Conservation (phyloP, 116 monocot genomes). For the Phalaenopsis hybrid region DNA sequence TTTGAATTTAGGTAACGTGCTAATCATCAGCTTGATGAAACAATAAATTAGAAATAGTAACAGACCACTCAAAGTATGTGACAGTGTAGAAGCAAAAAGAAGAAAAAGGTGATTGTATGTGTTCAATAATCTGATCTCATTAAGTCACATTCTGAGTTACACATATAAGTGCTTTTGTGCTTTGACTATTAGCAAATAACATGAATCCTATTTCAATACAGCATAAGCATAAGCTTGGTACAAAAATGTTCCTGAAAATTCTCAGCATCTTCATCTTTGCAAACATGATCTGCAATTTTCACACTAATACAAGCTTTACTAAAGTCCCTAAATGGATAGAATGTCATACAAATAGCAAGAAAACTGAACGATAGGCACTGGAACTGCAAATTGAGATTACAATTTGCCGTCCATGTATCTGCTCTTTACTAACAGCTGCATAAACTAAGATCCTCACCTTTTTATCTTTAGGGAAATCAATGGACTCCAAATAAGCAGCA, state of each 20-base stretch:
- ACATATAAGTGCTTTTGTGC: neutral
- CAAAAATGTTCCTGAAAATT: neutral
- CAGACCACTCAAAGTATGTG: neutral
- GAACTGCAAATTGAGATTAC: neutral
- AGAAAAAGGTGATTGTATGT: neutral
- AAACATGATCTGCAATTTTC: neutral
- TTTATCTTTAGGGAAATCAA: slow-evolving; percentile 90
- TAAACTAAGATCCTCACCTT: slow-evolving; percentile 38
- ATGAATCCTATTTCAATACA: neutral
- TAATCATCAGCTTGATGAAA: no score
- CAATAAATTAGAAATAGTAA: no score
- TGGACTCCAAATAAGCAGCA: slow-evolving; percentile 89
- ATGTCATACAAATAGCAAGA: neutral
- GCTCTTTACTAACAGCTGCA: neutral
- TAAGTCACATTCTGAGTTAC: neutral
- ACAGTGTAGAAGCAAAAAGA: neutral
- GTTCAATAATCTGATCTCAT: neutral
- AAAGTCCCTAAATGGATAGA: neutral
- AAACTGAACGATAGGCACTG: neutral
- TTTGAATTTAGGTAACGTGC: no score
- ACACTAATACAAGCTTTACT: neutral
- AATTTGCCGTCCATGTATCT: no score
- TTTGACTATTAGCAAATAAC: neutral
- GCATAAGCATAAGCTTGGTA: neutral
- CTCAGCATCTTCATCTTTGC: neutral